phyloP scores from a whole-genome alignment of 2,329 filamentous ascomycete species.

The Myotisia sp. region DNA sequence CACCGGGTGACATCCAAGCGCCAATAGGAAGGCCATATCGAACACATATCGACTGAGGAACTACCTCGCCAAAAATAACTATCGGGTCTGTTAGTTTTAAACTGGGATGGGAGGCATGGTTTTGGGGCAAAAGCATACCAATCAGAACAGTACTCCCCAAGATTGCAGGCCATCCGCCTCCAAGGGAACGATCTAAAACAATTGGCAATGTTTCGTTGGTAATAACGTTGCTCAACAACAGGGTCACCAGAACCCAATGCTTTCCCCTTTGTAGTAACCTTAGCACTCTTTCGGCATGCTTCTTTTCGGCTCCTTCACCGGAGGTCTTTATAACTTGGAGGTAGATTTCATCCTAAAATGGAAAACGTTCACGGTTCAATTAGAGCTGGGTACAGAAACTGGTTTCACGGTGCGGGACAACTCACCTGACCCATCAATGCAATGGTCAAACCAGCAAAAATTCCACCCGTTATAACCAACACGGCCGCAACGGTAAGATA shows the following conservation, averaged over 20 bases:
- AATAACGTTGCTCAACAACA: slow-evolving; percentile 90
- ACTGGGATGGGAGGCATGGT: no score
- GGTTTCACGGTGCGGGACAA: background rate
- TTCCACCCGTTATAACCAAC: slow-evolving; percentile 75
- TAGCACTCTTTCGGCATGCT: slow-evolving; percentile 69
- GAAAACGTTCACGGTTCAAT: slow-evolving; percentile 4
- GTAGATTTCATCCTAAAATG: slow-evolving; percentile 73
- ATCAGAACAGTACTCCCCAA: slow-evolving; percentile 87
- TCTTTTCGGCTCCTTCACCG: slow-evolving; percentile 68
- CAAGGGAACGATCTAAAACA: slow-evolving; percentile 81
- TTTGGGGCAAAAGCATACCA: no score
- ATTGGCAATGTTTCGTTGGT: slow-evolving; percentile 95
- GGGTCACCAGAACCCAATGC: slow-evolving; percentile 93
- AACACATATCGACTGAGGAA: slow-evolving; percentile 91
- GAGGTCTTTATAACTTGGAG: slow-evolving; percentile 86
- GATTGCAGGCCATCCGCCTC: slow-evolving; percentile 87
- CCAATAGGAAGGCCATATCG: slow-evolving; percentile 91
- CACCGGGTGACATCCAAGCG: slow-evolving; percentile 79
- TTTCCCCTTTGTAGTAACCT: slow-evolving; percentile 73
- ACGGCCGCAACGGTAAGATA: slow-evolving; percentile 65
- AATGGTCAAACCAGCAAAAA: slow-evolving; percentile 79
- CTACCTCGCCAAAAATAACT: slow-evolving; percentile 97
- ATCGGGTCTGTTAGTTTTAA: no score
- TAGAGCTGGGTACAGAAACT: background rate
- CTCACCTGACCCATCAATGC: slow-evolving; percentile 48